Evolutionary conservation across 768 basidiomycete genomes (phyloP).

Genomic region (Lactarius akahatsu): DNA sequence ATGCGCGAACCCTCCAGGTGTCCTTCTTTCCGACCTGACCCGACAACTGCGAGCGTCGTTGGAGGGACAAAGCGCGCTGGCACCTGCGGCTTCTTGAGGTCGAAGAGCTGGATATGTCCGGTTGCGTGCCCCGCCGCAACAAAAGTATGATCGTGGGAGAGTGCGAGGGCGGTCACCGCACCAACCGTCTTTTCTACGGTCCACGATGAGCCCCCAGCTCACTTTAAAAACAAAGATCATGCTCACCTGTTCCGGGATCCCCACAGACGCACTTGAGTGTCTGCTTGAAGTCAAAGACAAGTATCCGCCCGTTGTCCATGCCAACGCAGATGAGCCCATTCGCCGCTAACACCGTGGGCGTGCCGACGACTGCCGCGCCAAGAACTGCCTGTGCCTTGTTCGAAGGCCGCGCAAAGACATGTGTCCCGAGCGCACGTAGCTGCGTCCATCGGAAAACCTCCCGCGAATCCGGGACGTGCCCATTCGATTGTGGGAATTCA

Average conservation of each 20-base stretch:
- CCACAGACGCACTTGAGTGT: conserved; percentile 79
- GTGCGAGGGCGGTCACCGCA: conserved; percentile 81
- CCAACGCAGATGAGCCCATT: conserved; percentile 91
- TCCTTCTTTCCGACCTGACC: conserved; percentile 81
- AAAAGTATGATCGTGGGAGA: conserved; percentile 93
- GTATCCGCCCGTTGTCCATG: conserved; percentile 71
- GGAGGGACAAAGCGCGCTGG: conserved; percentile 73
- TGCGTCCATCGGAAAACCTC: conserved; percentile 79
- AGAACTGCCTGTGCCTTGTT: conserved; percentile 63
- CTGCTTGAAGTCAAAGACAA: conserved; percentile 91
- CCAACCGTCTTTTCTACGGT: conserved; percentile 59
- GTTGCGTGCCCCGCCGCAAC: conserved; percentile 83
- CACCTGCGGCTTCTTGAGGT: conserved; percentile 64
- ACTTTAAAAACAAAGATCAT: too few relatives aligned
- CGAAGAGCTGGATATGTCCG: conserved; percentile 85
- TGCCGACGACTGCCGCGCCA: conserved; percentile 56
- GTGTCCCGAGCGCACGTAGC: conserved; percentile 56
- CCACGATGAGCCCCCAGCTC: conserved; percentile 24
- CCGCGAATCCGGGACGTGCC: conserved; percentile 36
- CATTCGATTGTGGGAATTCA: conserved; percentile 29
- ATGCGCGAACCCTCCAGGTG: conserved; percentile 81
- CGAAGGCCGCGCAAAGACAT: conserved; percentile 52
- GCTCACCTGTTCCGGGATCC: conserved; percentile 57
- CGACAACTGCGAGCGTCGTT: conserved; percentile 62
- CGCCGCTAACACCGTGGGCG: conserved; percentile 78